phyloP scores from a whole-genome alignment of 352 stramenopile species.

The Pythium aphanidermatum region DNA sequence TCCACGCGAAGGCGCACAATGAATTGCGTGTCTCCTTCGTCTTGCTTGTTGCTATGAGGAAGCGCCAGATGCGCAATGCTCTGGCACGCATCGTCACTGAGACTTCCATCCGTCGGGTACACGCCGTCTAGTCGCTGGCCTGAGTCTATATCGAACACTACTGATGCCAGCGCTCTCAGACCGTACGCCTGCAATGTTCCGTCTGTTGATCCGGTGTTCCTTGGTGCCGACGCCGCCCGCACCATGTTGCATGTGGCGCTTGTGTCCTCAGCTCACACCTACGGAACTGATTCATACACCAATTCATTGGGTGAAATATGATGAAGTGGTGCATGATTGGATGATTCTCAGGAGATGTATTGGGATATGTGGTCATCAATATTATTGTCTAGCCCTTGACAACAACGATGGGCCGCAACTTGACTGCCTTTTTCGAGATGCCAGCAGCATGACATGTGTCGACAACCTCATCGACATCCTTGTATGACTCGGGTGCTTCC shows the following conservation, averaged over 20 bases:
- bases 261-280: too few relatives aligned
- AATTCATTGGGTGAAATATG: too few relatives aligned
- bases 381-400: too few relatives aligned
- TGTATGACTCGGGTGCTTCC: too few relatives aligned
- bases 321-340: too few relatives aligned
- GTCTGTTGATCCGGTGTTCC: not conserved
- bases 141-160: slow-evolving; percentile 79
- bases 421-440: too few relatives aligned
- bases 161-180: slow-evolving; percentile 55
- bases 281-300: too few relatives aligned
- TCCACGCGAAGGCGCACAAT: slow-evolving; percentile 56
- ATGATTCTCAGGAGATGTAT: too few relatives aligned
- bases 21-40: slow-evolving; percentile 84
- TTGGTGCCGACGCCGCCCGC: not conserved
- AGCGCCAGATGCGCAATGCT: slow-evolving; percentile 74
- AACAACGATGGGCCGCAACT: too few relatives aligned
- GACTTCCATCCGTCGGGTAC: slow-evolving; percentile 33
- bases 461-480: too few relatives aligned
- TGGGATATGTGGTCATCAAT: too few relatives aligned
- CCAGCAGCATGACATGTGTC: too few relatives aligned
- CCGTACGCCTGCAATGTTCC: slow-evolving; percentile 24
- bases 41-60: slow-evolving; percentile 83
- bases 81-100: slow-evolving; percentile 47
- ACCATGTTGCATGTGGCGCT: slow-evolving; percentile 5
- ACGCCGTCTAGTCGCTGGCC: slow-evolving; percentile 67